phyloP scores from a whole-genome alignment of 2,329 filamentous ascomycete genomes.

The Aureobasidium sp. region DNA sequence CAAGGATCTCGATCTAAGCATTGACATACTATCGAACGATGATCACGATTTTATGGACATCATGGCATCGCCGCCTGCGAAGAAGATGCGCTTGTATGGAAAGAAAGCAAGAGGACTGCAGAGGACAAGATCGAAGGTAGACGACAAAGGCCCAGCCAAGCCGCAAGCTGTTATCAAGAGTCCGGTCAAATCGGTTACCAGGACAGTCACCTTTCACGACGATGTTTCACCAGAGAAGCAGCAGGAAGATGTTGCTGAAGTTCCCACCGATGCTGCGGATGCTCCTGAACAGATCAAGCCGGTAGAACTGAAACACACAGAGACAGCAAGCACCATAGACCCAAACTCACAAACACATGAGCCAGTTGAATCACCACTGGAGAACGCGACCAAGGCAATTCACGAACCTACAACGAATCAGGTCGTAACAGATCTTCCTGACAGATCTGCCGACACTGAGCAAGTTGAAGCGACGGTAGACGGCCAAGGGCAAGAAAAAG shows the following conservation, averaged over 20 bases:
- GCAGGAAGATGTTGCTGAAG: background rate
- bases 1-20: slow-evolving; percentile 23
- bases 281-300: background rate
- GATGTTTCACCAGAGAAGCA: background rate
- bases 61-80: slow-evolving; percentile 23
- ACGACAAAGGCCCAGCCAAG: background rate
- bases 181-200: background rate
- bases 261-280: background rate
- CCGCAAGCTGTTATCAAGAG: background rate
- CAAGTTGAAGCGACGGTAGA: background rate
- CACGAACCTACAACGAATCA: background rate
- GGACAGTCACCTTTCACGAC: background rate
- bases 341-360: background rate
- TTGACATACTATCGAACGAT: slow-evolving; percentile 29
- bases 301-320: background rate
- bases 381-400: background rate
- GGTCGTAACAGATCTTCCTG: background rate
- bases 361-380: background rate
- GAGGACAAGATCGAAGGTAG: background rate
- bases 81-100: slow-evolving; percentile 23
- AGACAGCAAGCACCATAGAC: background rate
- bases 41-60: slow-evolving; percentile 27
- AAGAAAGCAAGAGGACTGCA: slow-evolving; percentile 14
- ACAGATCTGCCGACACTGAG: background rate
- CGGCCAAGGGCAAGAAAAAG: background rate